These are phyloP conservation scores for Neurospora sp. DNA, from an alignment of 495 filamentous ascomycete species.

Conservation along the genomic window DNA sequence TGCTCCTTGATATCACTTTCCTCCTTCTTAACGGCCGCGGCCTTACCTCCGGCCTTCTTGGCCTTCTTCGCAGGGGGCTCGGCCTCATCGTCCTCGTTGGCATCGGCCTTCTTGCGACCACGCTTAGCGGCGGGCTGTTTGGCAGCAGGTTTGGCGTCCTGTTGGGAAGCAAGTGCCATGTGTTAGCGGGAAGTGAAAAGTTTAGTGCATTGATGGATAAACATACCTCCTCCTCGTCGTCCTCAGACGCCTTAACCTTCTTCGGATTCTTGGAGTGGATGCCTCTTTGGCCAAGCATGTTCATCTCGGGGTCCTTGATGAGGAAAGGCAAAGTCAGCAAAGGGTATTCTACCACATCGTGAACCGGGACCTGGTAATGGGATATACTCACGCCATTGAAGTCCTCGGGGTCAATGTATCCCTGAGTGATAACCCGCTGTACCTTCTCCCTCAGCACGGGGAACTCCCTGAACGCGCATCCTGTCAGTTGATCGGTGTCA, in stretches of 20 bases:
- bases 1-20: constrained; percentile 5
- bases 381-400: constrained; percentile 60
- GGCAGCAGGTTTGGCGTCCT: constrained; percentile 17
- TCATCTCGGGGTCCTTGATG: constrained; percentile 54
- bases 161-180: background rate
- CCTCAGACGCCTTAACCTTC: constrained; percentile 18
- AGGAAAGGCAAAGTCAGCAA: constrained; percentile 8
- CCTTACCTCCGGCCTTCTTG: constrained; percentile 9
- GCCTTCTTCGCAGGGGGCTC: constrained; percentile 15
- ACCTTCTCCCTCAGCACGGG: constrained; percentile 53
- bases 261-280: constrained; percentile 41
- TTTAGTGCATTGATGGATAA: background rate
- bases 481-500: background rate
- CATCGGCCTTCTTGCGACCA: constrained; percentile 23
- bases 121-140: constrained; percentile 28
- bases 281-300: constrained; percentile 54
- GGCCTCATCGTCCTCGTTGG: constrained; percentile 18
- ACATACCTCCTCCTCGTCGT: constrained; percentile 18
- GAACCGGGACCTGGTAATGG: background rate
- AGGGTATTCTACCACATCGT: background rate
- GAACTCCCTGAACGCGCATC: constrained; percentile 12
- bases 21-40: constrained; percentile 10
- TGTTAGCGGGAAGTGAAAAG: background rate
- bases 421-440: constrained; percentile 48
- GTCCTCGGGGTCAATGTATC: constrained; percentile 66